Evolutionary conservation across 306 rosid species (phyloP), one percentile per base, ranked within the genome.

Genomic region (Malus sieversii): DNA sequence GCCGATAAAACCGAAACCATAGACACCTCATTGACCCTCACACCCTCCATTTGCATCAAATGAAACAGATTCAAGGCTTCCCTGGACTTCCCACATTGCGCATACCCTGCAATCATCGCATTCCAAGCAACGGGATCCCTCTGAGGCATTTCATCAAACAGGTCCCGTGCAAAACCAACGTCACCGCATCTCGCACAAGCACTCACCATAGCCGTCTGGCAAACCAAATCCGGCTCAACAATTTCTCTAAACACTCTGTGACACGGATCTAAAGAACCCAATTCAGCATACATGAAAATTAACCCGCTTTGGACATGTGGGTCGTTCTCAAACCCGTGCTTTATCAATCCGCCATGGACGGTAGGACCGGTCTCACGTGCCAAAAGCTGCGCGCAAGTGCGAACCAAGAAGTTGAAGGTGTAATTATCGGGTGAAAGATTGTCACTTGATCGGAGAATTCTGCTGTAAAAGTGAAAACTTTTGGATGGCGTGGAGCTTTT

Each of bases 1-100:
- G 88, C 87, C 0, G 85, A 78, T 63, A 90, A 68, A n/a, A 88
- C 88, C 2, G 83, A 85, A 79, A 87, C 91, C 91, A 88, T 84
- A 63, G 85, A 83, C 57, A 85, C 89, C 82, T 82, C 90, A 85
- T 84, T 81, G 23, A 91, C 77, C 73, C 77, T 82, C 32, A 91
- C 87, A 78, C 87, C 87, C 80, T 84, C 88, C 70, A 79, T 70
- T 58, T 91, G 90, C 93, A 87, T 87, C 76, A 75, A 64, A 44
- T 77, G 82, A 35, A 91, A 87, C 75, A 91, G 71, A 33, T 66
- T 46, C 73, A 88, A 76, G 1, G 91, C 90, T 30, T 88, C 90
- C 74, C 75, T 84, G 3, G 89, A 79, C 77, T 83, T 71, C 55
- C 93, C 91, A 60, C 84, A 73, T 40, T 85, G 89, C 0, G 84